Base-by-base conservation (phyloP, 2,329 filamentous ascomycete genomes). In the Aspergillus pseudoviridinutans region DNA sequence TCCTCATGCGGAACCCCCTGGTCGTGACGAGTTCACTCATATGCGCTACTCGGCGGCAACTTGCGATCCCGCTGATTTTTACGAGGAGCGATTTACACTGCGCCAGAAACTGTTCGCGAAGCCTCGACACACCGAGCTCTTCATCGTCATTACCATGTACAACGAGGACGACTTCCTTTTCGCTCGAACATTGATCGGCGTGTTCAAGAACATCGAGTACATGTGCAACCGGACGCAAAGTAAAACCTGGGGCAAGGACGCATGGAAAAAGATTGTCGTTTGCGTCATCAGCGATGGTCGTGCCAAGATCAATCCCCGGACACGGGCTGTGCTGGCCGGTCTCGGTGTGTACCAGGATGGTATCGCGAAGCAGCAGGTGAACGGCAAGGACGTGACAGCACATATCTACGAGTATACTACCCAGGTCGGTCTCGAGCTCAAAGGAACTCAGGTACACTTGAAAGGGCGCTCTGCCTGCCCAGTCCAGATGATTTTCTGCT, bases 231-330 rank as follows among this genome's bases (percentile, higher is more conserved):
- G 93, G 51, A 91, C 88, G 49, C 91, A 89, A 72, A 96, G 92
- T 77, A 96, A 96, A 78, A 97, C 93, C 0, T 99, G 94, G 94
- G 94, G 94, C 64, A 94, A 95, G 74, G 91, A 96, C 68, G 92
- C 93, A 4, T 99, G 94, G 94, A 97, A 99, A 80, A 99, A 99
- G 81, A 97, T 99, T 67, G 94, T 99, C 9, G 94, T 99, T 10
- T 97, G 93, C 74, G 87, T 99, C 49, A 94, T 99, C 64, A 97
- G 92, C 67, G 94, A 99, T 69, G 94, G 94, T 59, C 92, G 94
- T 84, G 89, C 88, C 60, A 97, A 97, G 80, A 99, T 99, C 79
- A 97, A 97, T 74, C 86, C 90, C 1, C 82, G 94, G 62, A 99
- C 94, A 2, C 87, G 89, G 69, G 92, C 93, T 35, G 86, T 97